Evolutionary conservation across 1,284 basidiomycete genomes (phyloP).

Genomic region (Chiua sp.): DNA sequence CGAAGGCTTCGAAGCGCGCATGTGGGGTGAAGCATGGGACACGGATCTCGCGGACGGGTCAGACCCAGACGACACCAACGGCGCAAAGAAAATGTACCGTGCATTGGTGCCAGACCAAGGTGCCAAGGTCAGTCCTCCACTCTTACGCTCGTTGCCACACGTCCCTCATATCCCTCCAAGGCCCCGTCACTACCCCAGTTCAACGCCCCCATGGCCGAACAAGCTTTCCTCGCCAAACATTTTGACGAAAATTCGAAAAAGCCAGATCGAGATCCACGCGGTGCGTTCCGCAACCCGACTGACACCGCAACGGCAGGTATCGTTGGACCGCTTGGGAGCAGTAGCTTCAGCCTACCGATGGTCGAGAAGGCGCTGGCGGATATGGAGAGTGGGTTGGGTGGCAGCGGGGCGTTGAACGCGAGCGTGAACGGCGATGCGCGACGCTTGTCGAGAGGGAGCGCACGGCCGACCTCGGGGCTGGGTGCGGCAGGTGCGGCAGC

Average conservation of each 20-base stretch:
- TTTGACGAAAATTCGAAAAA: conserved; percentile 91
- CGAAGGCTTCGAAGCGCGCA: conserved; percentile 89
- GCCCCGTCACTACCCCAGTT: conserved; percentile 72
- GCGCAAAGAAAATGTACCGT: conserved; percentile 64
- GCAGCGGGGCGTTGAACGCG: conserved; percentile 27
- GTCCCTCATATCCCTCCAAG: conserved; percentile 40
- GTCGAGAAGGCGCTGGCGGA: conserved; percentile 87
- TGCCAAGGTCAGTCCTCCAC: conserved; percentile 54
- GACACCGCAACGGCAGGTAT: conserved; percentile 62
- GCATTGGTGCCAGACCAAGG: conserved; percentile 75
- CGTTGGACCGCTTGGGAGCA: conserved; percentile 89
- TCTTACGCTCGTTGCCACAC: background rate
- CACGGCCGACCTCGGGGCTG: conserved; percentile 35
- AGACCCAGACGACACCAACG: conserved; percentile 46
- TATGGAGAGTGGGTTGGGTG: conserved; percentile 72
- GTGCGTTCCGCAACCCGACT: conserved; percentile 80
- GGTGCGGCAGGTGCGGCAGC: conserved; percentile 14
- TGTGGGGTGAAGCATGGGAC: conserved; percentile 88
- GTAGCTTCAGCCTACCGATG: conserved; percentile 80
- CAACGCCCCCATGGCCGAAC: conserved; percentile 82
- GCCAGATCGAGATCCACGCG: conserved; percentile 84
- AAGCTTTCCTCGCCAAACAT: conserved; percentile 86
- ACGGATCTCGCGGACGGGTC: conserved; percentile 54
- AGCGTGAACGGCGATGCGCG: conserved; percentile 41
- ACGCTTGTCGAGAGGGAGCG: conserved; percentile 36